A percentile compares a stretch with the other conserved stretches of the same genome.
Conservation (phyloP, 2,329 filamentous ascomycete species). For the Teratosphaeriaceae sp. region DNA sequence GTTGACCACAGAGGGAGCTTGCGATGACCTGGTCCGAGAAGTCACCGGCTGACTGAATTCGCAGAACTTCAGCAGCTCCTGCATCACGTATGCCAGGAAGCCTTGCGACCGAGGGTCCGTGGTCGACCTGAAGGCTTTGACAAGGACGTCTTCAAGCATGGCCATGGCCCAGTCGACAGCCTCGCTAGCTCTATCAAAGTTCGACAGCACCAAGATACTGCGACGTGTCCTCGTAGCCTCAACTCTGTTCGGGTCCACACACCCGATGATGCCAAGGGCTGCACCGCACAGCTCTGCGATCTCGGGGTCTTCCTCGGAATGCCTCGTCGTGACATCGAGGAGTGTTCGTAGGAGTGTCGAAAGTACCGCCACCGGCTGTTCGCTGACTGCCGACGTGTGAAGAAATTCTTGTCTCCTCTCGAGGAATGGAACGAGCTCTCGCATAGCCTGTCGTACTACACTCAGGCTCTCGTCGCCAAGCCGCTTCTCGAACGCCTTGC, state of each 20-base stretch:
- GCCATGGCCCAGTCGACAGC: slow-evolving; percentile 80
- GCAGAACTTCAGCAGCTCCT: slow-evolving; percentile 75
- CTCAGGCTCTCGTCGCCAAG: slow-evolving; percentile 77
- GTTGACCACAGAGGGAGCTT: slow-evolving; percentile 55
- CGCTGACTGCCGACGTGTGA: slow-evolving; percentile 71
- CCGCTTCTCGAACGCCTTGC: slow-evolving; percentile 65
- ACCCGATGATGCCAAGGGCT: slow-evolving; percentile 83
- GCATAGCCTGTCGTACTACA: slow-evolving; percentile 74
- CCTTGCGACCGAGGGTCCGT: slow-evolving; percentile 84
- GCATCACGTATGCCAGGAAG: slow-evolving; percentile 90
- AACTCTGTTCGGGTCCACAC: slow-evolving; percentile 82
- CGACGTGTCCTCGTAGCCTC: slow-evolving; percentile 71
- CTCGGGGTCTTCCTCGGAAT: slow-evolving; percentile 59
- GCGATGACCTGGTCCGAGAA: slow-evolving; percentile 46
- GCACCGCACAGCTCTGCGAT: slow-evolving; percentile 70
- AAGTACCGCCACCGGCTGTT: slow-evolving; percentile 73
- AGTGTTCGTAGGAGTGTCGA: slow-evolving; percentile 66
- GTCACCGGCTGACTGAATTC: slow-evolving; percentile 58
- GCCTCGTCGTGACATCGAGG: slow-evolving; percentile 78
- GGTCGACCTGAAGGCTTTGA: slow-evolving; percentile 85
- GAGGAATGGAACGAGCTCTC: slow-evolving; percentile 70
- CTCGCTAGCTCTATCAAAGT: slow-evolving; percentile 73
- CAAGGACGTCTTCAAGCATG: slow-evolving; percentile 77
- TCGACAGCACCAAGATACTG: slow-evolving; percentile 79
- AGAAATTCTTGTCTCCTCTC: slow-evolving; percentile 67